These are phyloP conservation scores for Pseudoturritis turrita DNA, from an alignment of 345 rosid genomes.

Conservation along the genomic window DNA sequence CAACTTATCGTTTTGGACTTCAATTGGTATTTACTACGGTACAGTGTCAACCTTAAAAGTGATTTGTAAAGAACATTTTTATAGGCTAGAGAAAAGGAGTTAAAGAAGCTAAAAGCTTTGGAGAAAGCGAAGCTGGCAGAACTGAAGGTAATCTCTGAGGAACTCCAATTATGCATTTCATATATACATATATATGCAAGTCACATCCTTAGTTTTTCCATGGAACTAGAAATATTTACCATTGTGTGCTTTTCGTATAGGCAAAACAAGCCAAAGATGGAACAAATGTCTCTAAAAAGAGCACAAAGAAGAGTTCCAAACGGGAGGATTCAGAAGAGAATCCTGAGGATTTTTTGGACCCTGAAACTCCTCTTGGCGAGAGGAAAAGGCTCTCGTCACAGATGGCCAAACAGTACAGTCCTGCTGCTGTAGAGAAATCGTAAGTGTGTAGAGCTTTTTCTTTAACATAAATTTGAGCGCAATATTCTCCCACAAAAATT, in stretches of 20 bases:
- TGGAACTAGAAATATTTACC: neutral
- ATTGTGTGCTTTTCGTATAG: constrained; percentile 26
- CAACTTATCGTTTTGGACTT: neutral
- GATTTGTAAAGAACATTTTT: neutral
- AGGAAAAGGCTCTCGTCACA: constrained; percentile 69
- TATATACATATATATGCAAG: neutral
- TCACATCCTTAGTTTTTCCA: neutral
- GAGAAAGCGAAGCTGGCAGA: constrained; percentile 71
- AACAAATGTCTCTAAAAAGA: constrained; percentile 47
- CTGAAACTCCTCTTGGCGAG: constrained; percentile 67
- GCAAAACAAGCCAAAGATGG: constrained; percentile 56
- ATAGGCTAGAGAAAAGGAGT: constrained; percentile 76
- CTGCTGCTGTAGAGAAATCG: constrained; percentile 79
- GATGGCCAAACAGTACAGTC: constrained; percentile 92
- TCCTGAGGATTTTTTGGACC: constrained; percentile 68
- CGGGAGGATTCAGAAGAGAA: constrained; percentile 60
- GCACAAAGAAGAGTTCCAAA: constrained; percentile 56
- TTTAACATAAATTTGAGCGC: neutral
- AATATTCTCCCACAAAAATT: neutral
- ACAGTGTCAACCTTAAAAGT: neutral
- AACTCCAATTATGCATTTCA: neutral
- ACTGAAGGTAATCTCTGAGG: constrained; percentile 41
- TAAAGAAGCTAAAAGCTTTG: constrained; percentile 73
- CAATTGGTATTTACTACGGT: neutral
- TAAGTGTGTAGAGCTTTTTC: constrained; percentile 33